Conservation (phyloP, 495 filamentous ascomycete genomes). For the Trichoderma reesei region DNA sequence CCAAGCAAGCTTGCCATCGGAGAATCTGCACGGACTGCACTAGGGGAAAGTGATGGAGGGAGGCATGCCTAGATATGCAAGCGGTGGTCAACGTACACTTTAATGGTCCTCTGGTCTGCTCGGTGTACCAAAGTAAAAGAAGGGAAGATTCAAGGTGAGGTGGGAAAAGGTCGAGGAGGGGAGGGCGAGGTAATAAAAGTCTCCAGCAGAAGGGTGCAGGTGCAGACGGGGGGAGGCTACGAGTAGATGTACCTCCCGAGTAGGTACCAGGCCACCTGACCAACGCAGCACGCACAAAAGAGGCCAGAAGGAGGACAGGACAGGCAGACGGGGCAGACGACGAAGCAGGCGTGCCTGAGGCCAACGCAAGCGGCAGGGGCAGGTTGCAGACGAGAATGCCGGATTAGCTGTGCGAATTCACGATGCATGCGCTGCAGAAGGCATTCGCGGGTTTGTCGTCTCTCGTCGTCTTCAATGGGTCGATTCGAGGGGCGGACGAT, state of each 20-base stretch:
- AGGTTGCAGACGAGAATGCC: too few relatives aligned
- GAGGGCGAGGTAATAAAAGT: conserved; percentile 9
- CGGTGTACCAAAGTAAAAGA: background rate
- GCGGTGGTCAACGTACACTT: conserved; percentile 2
- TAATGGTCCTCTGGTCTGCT: background rate
- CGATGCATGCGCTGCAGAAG: background rate
- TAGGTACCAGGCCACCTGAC: background rate
- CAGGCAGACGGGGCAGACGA: too few relatives aligned
- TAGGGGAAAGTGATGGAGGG: background rate
- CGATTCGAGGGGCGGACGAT: background rate
- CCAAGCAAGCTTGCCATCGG: background rate
- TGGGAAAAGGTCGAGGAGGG: background rate
- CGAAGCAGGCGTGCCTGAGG: too few relatives aligned
- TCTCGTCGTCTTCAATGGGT: background rate
- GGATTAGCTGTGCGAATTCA: background rate
- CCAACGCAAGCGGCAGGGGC: too few relatives aligned
- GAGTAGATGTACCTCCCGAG: background rate
- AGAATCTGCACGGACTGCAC: background rate
- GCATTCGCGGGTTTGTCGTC: background rate
- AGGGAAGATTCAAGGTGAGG: conserved; percentile 5
- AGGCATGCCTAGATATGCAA: background rate
- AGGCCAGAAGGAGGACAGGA: background rate
- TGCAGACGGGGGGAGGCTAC: background rate
- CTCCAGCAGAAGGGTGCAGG: conserved; percentile 1
- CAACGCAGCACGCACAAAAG: background rate